phyloP scores from a whole-genome alignment of 345 rosid species.

The Citrus hindsii region DNA sequence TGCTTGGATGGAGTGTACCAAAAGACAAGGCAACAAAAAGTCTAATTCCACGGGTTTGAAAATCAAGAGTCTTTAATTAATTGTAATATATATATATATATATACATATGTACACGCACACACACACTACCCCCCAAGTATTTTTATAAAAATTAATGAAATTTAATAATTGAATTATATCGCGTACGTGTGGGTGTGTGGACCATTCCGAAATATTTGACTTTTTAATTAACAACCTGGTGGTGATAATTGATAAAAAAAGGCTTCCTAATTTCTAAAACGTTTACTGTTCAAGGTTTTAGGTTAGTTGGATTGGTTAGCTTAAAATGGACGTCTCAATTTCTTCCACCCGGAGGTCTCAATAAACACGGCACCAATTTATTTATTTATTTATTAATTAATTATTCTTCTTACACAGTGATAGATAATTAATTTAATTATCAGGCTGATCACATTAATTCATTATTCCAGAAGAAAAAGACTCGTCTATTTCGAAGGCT shows the following conservation, averaged over 20 bases:
- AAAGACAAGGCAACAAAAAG: neutral
- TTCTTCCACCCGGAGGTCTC: neutral
- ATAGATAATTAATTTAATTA: too few relatives aligned
- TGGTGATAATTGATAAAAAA: too few relatives aligned
- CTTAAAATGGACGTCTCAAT: slow-evolving; percentile 10
- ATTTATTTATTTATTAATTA: too few relatives aligned
- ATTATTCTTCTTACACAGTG: neutral
- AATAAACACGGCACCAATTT: neutral
- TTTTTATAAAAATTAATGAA: too few relatives aligned
- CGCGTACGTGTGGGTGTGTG: neutral
- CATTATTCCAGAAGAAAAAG: neutral
- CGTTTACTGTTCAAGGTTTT: neutral
- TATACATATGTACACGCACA: too few relatives aligned
- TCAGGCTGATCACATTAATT: neutral
- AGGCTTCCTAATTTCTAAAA: neutral
- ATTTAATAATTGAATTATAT: neutral
- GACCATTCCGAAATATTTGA: slow-evolving; percentile 13
- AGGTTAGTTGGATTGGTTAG: slow-evolving; percentile 6
- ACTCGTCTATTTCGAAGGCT: too few relatives aligned
- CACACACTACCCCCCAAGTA: too few relatives aligned
- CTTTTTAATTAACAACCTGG: neutral
- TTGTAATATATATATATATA: too few relatives aligned
- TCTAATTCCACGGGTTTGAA: neutral
- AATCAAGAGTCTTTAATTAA: neutral
- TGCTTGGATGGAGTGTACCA: slow-evolving; percentile 1